Percentiles rank a stretch among this genome's conserved stretches.
Evolutionary conservation across 1,284 basidiomycete species (phyloP).

Genomic region (Trichosporon faecale): DNA sequence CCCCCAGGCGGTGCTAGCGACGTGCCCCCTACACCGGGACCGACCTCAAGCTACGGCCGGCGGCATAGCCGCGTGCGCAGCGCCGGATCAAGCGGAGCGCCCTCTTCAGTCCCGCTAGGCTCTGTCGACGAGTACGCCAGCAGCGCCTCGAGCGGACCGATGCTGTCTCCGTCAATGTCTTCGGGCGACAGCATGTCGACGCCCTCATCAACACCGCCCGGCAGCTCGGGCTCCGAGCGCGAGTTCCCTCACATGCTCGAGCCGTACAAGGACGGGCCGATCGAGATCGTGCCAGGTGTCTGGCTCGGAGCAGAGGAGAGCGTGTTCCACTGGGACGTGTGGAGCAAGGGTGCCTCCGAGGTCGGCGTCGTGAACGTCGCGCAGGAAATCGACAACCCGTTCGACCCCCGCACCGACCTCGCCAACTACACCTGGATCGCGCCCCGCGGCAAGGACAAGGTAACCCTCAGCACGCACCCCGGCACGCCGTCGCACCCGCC

Average conservation of each 20-base stretch:
- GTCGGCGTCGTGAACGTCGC: constrained; percentile 79
- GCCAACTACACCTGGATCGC: constrained; percentile 15
- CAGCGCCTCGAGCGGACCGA: constrained; percentile 10
- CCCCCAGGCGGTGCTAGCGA: constrained; percentile 22
- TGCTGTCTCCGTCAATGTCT: constrained; percentile 22
- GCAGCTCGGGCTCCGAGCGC: constrained; percentile 9
- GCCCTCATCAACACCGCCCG: constrained; percentile 22
- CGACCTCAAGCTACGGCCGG: constrained; percentile 24
- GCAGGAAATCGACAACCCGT: constrained; percentile 81
- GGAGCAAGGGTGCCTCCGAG: constrained; percentile 19
- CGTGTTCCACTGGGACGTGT: constrained; percentile 56
- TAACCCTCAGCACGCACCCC: constrained; percentile 27
- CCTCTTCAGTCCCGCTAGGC: constrained; percentile 16
- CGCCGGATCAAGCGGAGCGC: constrained; percentile 26
- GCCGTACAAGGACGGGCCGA: constrained; percentile 80
- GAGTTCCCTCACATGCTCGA: constrained; percentile 20
- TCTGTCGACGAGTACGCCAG: constrained; percentile 30
- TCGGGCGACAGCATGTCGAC: constrained; percentile 19
- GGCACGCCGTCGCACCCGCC: constrained; percentile 59
- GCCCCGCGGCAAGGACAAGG: constrained; percentile 22
- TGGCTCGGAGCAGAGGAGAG: constrained; percentile 95
- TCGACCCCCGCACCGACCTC: constrained; percentile 53
- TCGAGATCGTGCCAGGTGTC: constrained; percentile 82
- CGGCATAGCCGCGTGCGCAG: constrained; percentile 34
- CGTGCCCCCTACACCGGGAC: constrained; percentile 36